phyloP scores from a whole-genome alignment of 257 asterid species.

The Salvia rosmarinus region DNA sequence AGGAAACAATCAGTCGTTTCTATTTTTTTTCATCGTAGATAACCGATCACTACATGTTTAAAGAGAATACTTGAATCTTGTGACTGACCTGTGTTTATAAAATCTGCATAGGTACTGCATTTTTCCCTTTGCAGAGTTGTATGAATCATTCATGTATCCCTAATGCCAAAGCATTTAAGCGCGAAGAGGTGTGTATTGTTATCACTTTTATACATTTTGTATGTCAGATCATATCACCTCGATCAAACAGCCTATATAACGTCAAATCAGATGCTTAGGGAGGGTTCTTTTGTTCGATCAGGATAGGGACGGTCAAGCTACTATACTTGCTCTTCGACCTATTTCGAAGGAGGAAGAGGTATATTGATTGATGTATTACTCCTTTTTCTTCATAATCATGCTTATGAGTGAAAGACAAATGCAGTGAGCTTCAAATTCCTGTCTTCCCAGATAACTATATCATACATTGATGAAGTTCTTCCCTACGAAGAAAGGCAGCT shows the following conservation, averaged over 20 bases:
- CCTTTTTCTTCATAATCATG: conserved; percentile 11
- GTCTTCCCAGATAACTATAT: conserved; percentile 71
- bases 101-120: conserved; percentile 75
- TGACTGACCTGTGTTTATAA: neutral
- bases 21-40: neutral
- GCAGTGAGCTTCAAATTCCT: conserved; percentile 5
- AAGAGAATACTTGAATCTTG: neutral
- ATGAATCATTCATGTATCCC: conserved; percentile 94
- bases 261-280: conserved; percentile 5
- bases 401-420: neutral
- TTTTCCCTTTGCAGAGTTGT: conserved; percentile 91
- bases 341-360: conserved; percentile 85
- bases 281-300: conserved; percentile 33
- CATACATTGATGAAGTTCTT: conserved; percentile 88
- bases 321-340: conserved; percentile 62
- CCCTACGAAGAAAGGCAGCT: conserved; percentile 73
- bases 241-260: neutral
- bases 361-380: neutral
- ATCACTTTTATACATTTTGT: conserved; percentile 1
- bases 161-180: conserved; percentile 85
- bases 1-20: neutral
- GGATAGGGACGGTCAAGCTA: conserved; percentile 92
- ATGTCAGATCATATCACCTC: neutral
- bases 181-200: conserved; percentile 68
- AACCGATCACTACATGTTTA: neutral